Conservation (phyloP, 2,329 filamentous ascomycete genomes). For the Huntiella bhutanensis region DNA sequence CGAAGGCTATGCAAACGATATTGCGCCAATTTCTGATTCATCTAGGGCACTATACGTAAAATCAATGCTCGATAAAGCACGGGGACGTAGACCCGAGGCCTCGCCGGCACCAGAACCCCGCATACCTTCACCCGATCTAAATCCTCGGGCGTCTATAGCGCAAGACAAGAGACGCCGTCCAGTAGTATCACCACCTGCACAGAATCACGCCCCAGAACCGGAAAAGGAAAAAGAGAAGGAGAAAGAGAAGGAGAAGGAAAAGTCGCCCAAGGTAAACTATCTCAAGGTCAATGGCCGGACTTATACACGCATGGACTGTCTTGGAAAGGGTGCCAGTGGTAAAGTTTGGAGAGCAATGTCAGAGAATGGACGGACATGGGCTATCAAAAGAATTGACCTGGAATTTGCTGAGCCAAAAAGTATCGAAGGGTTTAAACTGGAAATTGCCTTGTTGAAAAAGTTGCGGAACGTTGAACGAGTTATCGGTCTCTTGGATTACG, state of each 20-base stretch:
- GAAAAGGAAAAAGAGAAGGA: conserved; percentile 16
- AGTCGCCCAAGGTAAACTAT: conserved; percentile 30
- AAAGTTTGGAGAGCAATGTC: conserved; percentile 95
- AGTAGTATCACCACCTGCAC: conserved; percentile 69
- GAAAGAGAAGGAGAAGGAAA: no score
- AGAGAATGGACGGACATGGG: conserved; percentile 90
- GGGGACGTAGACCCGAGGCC: conserved; percentile 2
- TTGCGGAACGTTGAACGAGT: conserved; percentile 75
- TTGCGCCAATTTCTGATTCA: conserved; percentile 43
- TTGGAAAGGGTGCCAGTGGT: conserved; percentile 81
- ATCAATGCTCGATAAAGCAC: conserved; percentile 3
- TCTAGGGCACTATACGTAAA: conserved; percentile 4
- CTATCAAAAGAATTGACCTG: conserved; percentile 78
- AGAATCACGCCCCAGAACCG: conserved; percentile 85
- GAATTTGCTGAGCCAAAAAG: conserved; percentile 74
- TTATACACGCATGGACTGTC: conserved; percentile 75
- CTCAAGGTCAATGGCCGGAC: conserved; percentile 78
- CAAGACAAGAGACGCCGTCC: conserved; percentile 58
- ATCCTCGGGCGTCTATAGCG: conserved; percentile 32
- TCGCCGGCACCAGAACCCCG: conserved; percentile 3
- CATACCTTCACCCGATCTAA: conserved; percentile 33
- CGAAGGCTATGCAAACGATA: conserved; percentile 73
- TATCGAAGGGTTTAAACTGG: conserved; percentile 76
- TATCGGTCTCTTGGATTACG: conserved; percentile 76
- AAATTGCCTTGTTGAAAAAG: conserved; percentile 77